Conservation (phyloP, 2,329 filamentous ascomycete genomes). For the Talaromyces sp. region DNA sequence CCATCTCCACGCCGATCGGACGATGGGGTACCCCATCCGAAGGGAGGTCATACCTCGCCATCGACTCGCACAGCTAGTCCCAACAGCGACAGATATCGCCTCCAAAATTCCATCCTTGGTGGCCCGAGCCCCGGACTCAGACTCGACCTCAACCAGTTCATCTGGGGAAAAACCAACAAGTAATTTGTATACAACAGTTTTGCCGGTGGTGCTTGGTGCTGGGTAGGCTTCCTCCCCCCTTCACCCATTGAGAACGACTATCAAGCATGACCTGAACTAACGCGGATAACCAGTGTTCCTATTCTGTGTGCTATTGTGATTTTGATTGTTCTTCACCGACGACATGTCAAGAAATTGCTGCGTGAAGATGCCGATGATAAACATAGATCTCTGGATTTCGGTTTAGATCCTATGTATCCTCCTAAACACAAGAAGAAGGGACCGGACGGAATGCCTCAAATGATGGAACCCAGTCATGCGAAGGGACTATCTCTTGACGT, state of each 20-base stretch:
- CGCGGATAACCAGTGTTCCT: conserved; percentile 66
- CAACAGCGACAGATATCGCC: conserved; percentile 10
- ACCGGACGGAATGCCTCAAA: conserved; percentile 45
- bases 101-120: conserved; percentile 30
- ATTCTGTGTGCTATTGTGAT: conserved; percentile 67
- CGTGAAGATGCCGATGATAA: conserved; percentile 83
- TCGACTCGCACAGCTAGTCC: conserved; percentile 27
- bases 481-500: conserved; percentile 64
- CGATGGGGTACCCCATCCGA: conserved; percentile 22
- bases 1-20: conserved; percentile 28
- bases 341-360: conserved; percentile 70
- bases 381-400: conserved; percentile 91
- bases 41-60: conserved; percentile 32
- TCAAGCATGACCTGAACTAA: background rate
- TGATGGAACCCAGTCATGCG: conserved; percentile 41
- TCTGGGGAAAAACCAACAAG: conserved; percentile 65
- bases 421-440: conserved; percentile 46
- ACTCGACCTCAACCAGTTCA: conserved; percentile 21
- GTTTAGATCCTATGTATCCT: conserved; percentile 62
- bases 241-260: background rate
- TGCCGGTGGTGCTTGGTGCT: conserved; percentile 70
- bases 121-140: conserved; percentile 28
- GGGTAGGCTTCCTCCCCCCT: conserved; percentile 59
- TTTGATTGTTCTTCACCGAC: conserved; percentile 76
- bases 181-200: conserved; percentile 55